Evolutionary conservation across 257 asterid genomes (phyloP).

Genomic region (Nicotiana otophora): DNA sequence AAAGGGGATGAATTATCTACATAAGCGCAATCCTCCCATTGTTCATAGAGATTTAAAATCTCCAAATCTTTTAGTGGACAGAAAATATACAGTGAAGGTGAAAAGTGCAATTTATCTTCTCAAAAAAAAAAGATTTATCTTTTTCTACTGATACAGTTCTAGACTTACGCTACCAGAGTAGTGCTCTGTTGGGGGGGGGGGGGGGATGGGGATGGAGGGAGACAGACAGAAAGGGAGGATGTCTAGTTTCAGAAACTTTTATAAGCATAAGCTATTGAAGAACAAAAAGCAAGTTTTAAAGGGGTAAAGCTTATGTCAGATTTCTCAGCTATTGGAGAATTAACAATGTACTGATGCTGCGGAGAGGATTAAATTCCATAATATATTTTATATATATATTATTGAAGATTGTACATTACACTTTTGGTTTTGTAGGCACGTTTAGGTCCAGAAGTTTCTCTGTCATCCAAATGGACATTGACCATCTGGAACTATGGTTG

Average conservation of each 20-base stretch:
- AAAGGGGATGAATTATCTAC: conserved; percentile 96
- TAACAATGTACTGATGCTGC: neutral
- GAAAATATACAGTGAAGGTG: conserved; percentile 93
- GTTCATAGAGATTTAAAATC: conserved; percentile 95
- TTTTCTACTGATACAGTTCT: neutral
- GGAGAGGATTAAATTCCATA: neutral
- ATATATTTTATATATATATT: neutral
- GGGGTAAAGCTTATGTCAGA: neutral
- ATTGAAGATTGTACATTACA: neutral
- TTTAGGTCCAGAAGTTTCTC: neutral
- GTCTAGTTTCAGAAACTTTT: neutral
- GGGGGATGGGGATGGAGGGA: too few species aligned
- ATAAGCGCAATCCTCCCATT: conserved; percentile 81
- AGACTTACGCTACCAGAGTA: neutral
- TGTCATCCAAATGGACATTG: neutral
- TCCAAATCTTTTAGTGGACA: conserved; percentile 95
- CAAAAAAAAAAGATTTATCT: neutral
- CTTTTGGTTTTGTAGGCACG: neutral
- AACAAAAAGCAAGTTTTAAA: neutral
- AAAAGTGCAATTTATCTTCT: too few species aligned
- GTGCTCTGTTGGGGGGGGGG: too few species aligned
- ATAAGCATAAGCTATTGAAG: neutral
- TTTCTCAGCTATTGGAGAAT: neutral
- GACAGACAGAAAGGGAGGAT: neutral
- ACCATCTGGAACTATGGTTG: neutral